Conservation (phyloP, 192 early-diverging fungal genomes). For the Coemansia pectinata region DNA sequence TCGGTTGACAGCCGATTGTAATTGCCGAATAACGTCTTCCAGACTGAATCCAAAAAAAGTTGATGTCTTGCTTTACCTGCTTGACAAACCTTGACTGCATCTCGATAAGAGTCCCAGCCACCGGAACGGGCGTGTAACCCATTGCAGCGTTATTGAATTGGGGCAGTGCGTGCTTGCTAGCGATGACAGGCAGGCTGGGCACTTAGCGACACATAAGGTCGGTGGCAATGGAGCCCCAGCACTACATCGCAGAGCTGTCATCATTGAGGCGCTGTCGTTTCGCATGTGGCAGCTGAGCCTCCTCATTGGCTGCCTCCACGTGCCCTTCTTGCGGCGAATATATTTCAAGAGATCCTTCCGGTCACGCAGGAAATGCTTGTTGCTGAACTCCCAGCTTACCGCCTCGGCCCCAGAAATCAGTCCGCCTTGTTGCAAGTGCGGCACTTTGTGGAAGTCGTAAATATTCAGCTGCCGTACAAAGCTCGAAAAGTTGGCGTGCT, state of each 20-base stretch:
- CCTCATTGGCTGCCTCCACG: constrained; percentile 28
- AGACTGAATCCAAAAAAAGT: constrained; percentile 18
- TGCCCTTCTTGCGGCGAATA: constrained; percentile 79
- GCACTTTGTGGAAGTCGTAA: constrained; percentile 98
- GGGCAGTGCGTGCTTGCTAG: background rate
- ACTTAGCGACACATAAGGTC: constrained; percentile 19
- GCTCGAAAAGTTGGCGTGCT: constrained; percentile 88
- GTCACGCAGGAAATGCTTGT: constrained; percentile 85
- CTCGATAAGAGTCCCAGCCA: constrained; percentile 3
- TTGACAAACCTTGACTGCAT: constrained; percentile 31
- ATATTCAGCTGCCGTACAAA: constrained; percentile 94
- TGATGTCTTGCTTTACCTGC: constrained; percentile 32
- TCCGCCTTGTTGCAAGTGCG: constrained; percentile 92
- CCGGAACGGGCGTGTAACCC: constrained; percentile 8
- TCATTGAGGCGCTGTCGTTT: constrained; percentile 24
- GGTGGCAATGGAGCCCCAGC: background rate
- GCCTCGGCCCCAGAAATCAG: constrained; percentile 68
- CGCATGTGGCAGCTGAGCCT: constrained; percentile 28
- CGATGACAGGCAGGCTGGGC: constrained; percentile 1
- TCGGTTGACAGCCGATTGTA: constrained; percentile 3
- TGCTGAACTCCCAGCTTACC: constrained; percentile 91
- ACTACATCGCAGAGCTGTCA: background rate
- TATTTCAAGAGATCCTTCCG: constrained; percentile 86
- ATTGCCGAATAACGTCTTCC: constrained; percentile 20
- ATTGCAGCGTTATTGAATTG: background rate